Percentiles rank a stretch among this genome's conserved stretches.
Evolutionary conservation across 192 early-diverging fungal genomes (phyloP).

Genomic region (Diversispora epigaea): DNA sequence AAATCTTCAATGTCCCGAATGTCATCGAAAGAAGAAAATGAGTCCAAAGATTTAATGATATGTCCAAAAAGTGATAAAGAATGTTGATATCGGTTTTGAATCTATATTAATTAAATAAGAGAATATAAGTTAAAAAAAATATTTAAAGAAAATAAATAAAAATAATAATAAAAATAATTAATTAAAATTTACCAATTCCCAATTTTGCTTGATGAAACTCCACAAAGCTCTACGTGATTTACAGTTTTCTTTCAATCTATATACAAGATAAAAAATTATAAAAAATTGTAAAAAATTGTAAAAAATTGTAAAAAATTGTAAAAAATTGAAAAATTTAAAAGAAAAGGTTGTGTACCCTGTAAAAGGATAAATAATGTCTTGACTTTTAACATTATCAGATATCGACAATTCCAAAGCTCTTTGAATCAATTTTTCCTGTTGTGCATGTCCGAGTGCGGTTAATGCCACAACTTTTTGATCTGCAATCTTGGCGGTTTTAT

Average conservation of each 20-base stretch:
- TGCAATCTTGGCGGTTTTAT: slow-evolving; percentile 55
- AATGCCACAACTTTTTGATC: slow-evolving; percentile 74
- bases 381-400: slow-evolving; percentile 66
- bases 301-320: background rate
- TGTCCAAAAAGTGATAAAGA: slow-evolving; percentile 49
- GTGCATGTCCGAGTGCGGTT: slow-evolving; percentile 56
- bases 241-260: slow-evolving; percentile 54
- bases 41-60: slow-evolving; percentile 47
- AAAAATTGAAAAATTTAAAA: background rate
- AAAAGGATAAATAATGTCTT: slow-evolving; percentile 65
- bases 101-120: background rate
- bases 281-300: background rate
- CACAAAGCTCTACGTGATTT: slow-evolving; percentile 60
- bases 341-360: slow-evolving; percentile 35
- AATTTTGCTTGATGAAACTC: slow-evolving; percentile 67
- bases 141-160: background rate
- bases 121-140: background rate
- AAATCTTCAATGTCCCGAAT: slow-evolving; percentile 64
- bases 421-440: slow-evolving; percentile 55
- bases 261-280: slow-evolving; percentile 34
- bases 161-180: background rate
- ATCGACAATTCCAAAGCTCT: slow-evolving; percentile 63
- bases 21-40: slow-evolving; percentile 52
- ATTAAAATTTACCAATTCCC: slow-evolving; percentile 45
- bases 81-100: slow-evolving; percentile 49